Evolutionary conservation across 2,329 filamentous ascomycete genomes (phyloP).

Genomic region (Zymoseptoria crescenta): DNA sequence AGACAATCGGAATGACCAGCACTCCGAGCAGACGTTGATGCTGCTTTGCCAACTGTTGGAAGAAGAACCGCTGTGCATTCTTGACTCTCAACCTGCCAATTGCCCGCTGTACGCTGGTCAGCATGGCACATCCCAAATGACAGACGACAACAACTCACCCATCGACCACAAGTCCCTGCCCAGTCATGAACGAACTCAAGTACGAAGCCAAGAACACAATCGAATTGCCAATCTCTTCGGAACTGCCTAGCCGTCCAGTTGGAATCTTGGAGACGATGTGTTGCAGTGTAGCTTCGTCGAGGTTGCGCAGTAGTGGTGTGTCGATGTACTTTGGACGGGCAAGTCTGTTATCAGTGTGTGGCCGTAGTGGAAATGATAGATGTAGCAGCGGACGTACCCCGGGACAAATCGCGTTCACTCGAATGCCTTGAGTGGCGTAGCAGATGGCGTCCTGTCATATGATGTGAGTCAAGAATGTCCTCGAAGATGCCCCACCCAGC

Average conservation of each 20-base stretch:
- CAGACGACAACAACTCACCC: not conserved
- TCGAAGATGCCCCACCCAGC: not conserved
- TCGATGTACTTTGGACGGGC: not conserved
- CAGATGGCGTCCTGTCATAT: slow-evolving; percentile 40
- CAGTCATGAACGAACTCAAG: slow-evolving; percentile 25
- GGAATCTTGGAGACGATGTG: slow-evolving; percentile 45
- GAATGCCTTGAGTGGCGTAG: slow-evolving; percentile 46
- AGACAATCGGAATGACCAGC: too few relatives aligned
- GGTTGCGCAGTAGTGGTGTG: slow-evolving; percentile 1
- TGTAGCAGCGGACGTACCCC: slow-evolving; percentile 22
- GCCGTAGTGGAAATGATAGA: slow-evolving; percentile 9
- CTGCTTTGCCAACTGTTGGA: not conserved
- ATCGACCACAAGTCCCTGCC: slow-evolving; percentile 12
- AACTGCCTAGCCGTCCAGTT: slow-evolving; percentile 46
- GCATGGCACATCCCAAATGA: not conserved
- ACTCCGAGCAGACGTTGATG: not conserved
- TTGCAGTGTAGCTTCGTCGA: slow-evolving; percentile 11
- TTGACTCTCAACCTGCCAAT: not conserved
- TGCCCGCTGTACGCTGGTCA: not conserved
- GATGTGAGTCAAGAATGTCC: not conserved
- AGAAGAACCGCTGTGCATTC: not conserved
- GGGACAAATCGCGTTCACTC: slow-evolving; percentile 56
- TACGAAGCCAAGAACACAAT: slow-evolving; percentile 33
- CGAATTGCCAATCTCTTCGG: slow-evolving; percentile 51
- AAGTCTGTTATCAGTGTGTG: not conserved